Evolutionary conservation across 345 rosid genomes (phyloP), one percentile per base, ranked within the genome.

Genomic region (Rhodomyrtus tomentosa): DNA sequence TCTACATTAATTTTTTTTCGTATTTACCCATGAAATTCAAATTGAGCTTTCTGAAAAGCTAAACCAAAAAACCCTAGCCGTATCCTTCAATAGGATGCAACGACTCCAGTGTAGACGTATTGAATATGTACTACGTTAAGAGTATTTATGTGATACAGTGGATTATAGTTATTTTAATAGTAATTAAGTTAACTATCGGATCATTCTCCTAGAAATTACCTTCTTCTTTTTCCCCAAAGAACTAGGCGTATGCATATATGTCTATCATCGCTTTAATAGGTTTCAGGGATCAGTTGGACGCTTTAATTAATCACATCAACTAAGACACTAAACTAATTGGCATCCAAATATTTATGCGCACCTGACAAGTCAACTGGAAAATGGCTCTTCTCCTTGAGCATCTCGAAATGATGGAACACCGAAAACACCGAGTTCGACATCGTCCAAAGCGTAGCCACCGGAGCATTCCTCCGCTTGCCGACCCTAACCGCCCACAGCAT

Each of bases 371-470:
- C 25, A 21, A 50, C 82, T 7, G 52, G 53, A 20, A 81, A 81
- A 50, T 27, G 82, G 24, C 72, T 73, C 50, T 79, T 58, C 73
- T 80, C 18, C 68, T 48, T 40, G 10, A 83, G 42, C 50, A 58
- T 76, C 29, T n/a, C 9, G 79, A 80, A 45, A 42, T 79, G 82
- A 36, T 76, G 83, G 29, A 83, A 53, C 45, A 38, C 4, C 24
- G 74, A 79, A 49, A 53, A 83, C 22, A 56, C 76, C n/a, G 81
- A 27, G 10, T 36, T 38, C 6, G 85, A 83, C 83, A 83, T 81
- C 1, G 86, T 55, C 85, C 87, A 90, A 13, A 88, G 72, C 12
- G 87, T 59, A 14, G 90, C 90, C 84, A 88, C 91, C 32, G 89
- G 90, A n/a, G 87, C 87, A 55, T 87, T 87, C 84, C 87, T 85